Evolutionary conservation across 2,329 filamentous ascomycete genomes (phyloP), one percentile per base, ranked within the genome.

Genomic region (Epichloe coenophiala): DNA sequence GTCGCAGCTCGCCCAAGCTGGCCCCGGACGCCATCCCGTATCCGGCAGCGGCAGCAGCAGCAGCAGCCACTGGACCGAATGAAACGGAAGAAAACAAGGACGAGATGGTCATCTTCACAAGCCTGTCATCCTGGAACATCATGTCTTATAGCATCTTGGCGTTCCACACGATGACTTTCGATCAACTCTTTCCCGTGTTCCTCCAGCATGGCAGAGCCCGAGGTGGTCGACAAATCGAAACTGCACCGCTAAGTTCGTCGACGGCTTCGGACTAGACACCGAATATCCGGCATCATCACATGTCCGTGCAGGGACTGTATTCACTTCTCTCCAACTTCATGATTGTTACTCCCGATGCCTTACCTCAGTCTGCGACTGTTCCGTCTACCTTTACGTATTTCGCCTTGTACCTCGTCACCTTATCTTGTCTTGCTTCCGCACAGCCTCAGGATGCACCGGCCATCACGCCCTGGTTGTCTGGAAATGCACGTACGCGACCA

Each of bases 121-220:
- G 62, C 87, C 91, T 47, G 86, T 97, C 50, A 73, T 95, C 53
- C 74, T 94, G 61, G n/a, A 91, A 90, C 62, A 95, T 96, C 56
- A 70, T 91, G 51, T 88, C 86, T 48, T 95, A 94, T 63, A 91
- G 90, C 43, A 88, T 97, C 59, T 74, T 97, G 53, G 91, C 91
- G 56, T 96, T 95, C 71, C 91, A 97, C 70, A 96, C 91, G 12
- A 96, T 98, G 68, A 94, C 90, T 0, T 93, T 95, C 59, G 93
- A 98, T 67, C 87, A 95, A 62, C 77, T 97, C 46, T 83, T 97
- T 59, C 91, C 93, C 0, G 86, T 96, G 2, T 88, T 98, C 58
- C 80, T 98, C 62, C n/a, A 91, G 86, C 65, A 87, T 87, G 43
- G 68, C 69, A 15, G 65, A 70, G 9, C 75, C 74, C 1, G 58